phyloP scores from a whole-genome alignment of 495 filamentous ascomycete species.

The Hypoxylon trugodes region DNA sequence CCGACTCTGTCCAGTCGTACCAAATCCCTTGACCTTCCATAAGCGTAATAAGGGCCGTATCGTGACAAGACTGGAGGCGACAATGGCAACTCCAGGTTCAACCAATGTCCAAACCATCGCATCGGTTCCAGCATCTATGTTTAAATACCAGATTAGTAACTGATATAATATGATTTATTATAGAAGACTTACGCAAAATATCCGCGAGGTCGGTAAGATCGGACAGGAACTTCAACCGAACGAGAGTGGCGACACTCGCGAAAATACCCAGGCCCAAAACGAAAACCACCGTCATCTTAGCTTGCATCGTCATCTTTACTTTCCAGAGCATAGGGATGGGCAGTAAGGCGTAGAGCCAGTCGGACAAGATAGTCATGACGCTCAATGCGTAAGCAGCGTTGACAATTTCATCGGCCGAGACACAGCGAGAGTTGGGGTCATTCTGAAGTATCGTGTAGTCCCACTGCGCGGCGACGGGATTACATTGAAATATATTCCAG shows the following conservation, averaged over 20 bases:
- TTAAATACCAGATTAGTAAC: neutral
- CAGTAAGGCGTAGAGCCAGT: constrained; percentile 54
- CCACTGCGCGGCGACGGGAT: constrained; percentile 50
- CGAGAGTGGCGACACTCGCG: constrained; percentile 52
- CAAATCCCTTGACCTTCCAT: constrained; percentile 47
- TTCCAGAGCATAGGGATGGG: constrained; percentile 57
- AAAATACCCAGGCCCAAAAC: constrained; percentile 52
- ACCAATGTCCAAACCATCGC: constrained; percentile 56
- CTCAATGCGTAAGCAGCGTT: constrained; percentile 52
- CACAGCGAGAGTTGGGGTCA: constrained; percentile 41
- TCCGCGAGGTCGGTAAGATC: constrained; percentile 47
- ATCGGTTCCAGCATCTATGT: constrained; percentile 46
- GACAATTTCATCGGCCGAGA: constrained; percentile 44
- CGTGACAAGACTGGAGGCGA: constrained; percentile 50
- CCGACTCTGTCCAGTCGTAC: constrained; percentile 39
- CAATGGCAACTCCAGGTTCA: constrained; percentile 55
- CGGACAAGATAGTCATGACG: constrained; percentile 50
- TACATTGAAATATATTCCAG: constrained; percentile 53
- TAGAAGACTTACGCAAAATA: constrained; percentile 44
- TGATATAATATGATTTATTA: neutral
- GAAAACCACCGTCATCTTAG: constrained; percentile 49
- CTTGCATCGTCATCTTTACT: constrained; percentile 49
- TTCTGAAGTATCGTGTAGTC: constrained; percentile 47
- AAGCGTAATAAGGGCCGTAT: constrained; percentile 52
- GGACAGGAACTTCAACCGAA: constrained; percentile 49